phyloP scores from a whole-genome alignment of 1,284 basidiomycete species.

The Polyporus tsugae region DNA sequence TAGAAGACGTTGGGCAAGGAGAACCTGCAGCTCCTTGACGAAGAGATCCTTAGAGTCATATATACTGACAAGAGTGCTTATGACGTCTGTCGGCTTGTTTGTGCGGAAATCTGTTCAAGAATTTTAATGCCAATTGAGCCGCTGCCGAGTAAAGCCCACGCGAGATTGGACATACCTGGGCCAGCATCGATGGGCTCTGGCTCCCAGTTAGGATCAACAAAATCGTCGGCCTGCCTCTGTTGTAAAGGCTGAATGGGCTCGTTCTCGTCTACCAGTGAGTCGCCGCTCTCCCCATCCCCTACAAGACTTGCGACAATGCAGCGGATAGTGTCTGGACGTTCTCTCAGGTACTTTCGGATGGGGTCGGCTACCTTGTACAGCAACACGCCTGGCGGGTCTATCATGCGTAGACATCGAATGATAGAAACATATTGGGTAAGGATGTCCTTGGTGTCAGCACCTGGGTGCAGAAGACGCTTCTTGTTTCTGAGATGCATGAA shows the following conservation, averaged over 20 bases:
- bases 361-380: conserved; percentile 93
- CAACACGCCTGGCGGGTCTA: conserved; percentile 93
- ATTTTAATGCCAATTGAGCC: conserved; percentile 9
- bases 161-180: conserved; percentile 59
- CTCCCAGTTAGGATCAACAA: conserved; percentile 89
- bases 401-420: conserved; percentile 88
- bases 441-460: conserved; percentile 94
- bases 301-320: conserved; percentile 93
- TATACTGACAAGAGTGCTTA: conserved; percentile 94
- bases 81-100: conserved; percentile 88
- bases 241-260: conserved; percentile 81
- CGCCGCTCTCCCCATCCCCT: conserved; percentile 84
- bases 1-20: conserved; percentile 86
- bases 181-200: conserved; percentile 95
- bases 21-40: conserved; percentile 90
- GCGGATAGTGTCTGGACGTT: conserved; percentile 89
- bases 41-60: conserved; percentile 96
- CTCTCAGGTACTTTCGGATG: conserved; percentile 85
- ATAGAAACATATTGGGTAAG: conserved; percentile 94
- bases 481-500: conserved; percentile 64
- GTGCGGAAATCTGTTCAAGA: conserved; percentile 80
- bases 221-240: conserved; percentile 82
- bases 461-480: conserved; percentile 93
- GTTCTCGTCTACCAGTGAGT: conserved; percentile 81
- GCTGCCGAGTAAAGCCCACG: background rate